Conservation (phyloP, 139 green algal species). For the Diplosphaera chodatii region DNA sequence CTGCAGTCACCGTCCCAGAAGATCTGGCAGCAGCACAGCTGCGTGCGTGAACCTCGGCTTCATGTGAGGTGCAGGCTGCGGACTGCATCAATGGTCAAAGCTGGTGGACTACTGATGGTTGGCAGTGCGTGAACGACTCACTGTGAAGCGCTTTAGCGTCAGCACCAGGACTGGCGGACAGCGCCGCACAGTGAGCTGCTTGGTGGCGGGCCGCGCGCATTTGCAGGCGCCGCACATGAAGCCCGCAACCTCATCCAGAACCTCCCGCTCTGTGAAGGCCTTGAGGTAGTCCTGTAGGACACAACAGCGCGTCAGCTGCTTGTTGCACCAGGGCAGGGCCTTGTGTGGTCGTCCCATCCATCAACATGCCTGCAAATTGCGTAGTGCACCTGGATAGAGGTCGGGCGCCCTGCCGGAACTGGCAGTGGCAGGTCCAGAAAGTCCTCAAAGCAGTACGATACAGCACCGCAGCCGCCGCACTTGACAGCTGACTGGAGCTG, state of each 20-base stretch:
- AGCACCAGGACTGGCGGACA: conserved; percentile 48
- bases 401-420: conserved; percentile 31
- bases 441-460: conserved; percentile 69
- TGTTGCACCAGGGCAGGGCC: no score
- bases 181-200: conserved; percentile 49
- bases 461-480: conserved; percentile 47
- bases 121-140: not conserved
- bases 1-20: no score
- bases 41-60: no score
- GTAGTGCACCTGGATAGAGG: conserved; percentile 15
- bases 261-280: conserved; percentile 39
- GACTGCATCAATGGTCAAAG: no score
- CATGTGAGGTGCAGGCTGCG: no score
- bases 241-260: conserved; percentile 23
- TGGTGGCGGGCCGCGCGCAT: conserved; percentile 33
- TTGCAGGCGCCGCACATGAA: conserved; percentile 62
- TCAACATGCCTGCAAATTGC: no score
- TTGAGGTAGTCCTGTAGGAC: conserved; percentile 44
- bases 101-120: no score
- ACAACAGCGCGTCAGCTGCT: no score
- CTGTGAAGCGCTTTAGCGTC: conserved; percentile 58
- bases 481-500: conserved; percentile 68
- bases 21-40: no score
- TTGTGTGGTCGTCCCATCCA: no score
- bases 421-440: conserved; percentile 72